Evolutionary conservation across 1,284 basidiomycete genomes (phyloP).

Genomic region (Trametes hirsuta): DNA sequence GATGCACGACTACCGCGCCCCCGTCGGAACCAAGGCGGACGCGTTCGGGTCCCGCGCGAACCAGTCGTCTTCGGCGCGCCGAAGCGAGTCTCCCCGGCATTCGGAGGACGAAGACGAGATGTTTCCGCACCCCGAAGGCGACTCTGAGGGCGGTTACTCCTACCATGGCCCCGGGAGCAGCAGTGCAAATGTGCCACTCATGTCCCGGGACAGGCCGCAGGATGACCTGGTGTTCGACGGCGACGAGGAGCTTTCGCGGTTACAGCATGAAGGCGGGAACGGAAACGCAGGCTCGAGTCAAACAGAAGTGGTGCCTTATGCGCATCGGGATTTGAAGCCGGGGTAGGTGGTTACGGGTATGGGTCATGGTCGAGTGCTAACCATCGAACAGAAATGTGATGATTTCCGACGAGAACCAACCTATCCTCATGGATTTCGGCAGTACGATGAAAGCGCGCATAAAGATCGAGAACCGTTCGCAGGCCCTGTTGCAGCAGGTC

Average conservation of each 20-base stretch:
- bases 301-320: slow-evolving; percentile 81
- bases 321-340: slow-evolving; percentile 97
- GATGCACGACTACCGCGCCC: slow-evolving; percentile 85
- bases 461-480: slow-evolving; percentile 76
- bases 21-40: slow-evolving; percentile 39
- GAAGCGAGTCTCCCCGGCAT: slow-evolving; percentile 35
- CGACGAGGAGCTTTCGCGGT: slow-evolving; percentile 65
- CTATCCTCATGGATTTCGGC: slow-evolving; percentile 98
- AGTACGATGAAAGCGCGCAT: slow-evolving; percentile 84
- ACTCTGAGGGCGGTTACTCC: slow-evolving; percentile 71
- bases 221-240: slow-evolving; percentile 74
- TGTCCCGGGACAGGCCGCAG: slow-evolving; percentile 53
- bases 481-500: slow-evolving; percentile 87
- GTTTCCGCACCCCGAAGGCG: slow-evolving; percentile 72
- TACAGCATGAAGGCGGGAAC: slow-evolving; percentile 28
- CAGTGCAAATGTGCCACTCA: slow-evolving; percentile 47
- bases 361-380: neutral
- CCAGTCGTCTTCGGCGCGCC: slow-evolving; percentile 29
- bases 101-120: slow-evolving; percentile 60
- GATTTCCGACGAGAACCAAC: slow-evolving; percentile 90
- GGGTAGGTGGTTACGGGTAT: slow-evolving; percentile 57
- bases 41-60: slow-evolving; percentile 33
- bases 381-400: slow-evolving; percentile 80
- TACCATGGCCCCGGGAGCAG: slow-evolving; percentile 57
- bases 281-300: slow-evolving; percentile 40